These are phyloP conservation scores for Lactifluus volemus DNA, from an alignment of 768 basidiomycete genomes.

Conservation along the genomic window DNA sequence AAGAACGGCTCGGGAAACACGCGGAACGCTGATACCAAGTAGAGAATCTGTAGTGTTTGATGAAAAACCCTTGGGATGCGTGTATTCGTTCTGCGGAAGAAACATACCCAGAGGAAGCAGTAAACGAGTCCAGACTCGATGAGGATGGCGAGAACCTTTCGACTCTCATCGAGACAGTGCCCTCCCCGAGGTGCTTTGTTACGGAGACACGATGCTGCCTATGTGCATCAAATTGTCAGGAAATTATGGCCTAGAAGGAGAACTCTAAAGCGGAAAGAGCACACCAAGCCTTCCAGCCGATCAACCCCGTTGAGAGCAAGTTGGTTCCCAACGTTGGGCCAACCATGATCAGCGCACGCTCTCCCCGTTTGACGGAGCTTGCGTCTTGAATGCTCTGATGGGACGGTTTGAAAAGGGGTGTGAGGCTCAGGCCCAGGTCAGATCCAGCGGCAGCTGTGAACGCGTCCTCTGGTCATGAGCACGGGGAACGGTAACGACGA, in stretches of 20 bases:
- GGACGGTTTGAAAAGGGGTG: not conserved
- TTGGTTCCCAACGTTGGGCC: slow-evolving; percentile 9
- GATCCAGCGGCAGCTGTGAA: slow-evolving; percentile 1
- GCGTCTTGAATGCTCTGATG: not conserved
- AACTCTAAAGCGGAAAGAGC: not conserved
- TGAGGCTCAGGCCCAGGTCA: slow-evolving; percentile 1
- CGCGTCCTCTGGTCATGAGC: not conserved
- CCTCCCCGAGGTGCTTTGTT: slow-evolving; percentile 5
- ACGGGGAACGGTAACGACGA: too few relatives aligned
- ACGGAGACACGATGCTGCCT: slow-evolving; percentile 8
- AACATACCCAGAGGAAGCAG: slow-evolving; percentile 10
- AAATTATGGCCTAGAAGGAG: not conserved
- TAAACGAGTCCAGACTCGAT: slow-evolving; percentile 12
- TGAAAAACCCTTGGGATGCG: not conserved
- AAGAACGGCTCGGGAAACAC: slow-evolving; percentile 5
- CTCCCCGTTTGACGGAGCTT: not conserved
- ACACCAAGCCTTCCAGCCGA: slow-evolving; percentile 13
- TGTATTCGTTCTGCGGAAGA: not conserved
- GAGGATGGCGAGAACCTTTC: slow-evolving; percentile 12
- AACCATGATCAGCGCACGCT: slow-evolving; percentile 2
- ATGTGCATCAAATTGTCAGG: not conserved
- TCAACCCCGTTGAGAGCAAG: slow-evolving; percentile 10
- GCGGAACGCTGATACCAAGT: slow-evolving; percentile 1
- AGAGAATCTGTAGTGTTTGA: not conserved
- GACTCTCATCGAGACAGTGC: not conserved